Evolutionary conservation across 495 filamentous ascomycete species (phyloP), one percentile per base, ranked within the genome.

Genomic region (Annulohypoxylon maeteangense): DNA sequence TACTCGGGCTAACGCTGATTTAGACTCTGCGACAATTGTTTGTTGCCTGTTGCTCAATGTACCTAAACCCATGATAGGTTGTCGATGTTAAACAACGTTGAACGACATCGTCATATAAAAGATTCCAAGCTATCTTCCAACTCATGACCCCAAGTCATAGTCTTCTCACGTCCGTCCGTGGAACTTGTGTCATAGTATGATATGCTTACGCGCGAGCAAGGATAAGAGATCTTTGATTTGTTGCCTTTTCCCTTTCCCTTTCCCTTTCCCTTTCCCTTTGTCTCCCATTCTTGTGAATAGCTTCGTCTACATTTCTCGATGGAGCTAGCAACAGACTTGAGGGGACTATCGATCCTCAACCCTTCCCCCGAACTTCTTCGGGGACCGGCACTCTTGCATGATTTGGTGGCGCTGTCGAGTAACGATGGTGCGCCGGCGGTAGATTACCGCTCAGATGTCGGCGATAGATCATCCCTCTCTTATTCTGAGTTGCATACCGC

Each of bases 341-440:
- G 60, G 44, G 76, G 71, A 25, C 69, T 90, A n/a, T 92, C 91
- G 0, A 85, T 92, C 59, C 75, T 89, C 27, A 93, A 93, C 75
- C 78, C 83, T 14, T 74, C 80, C 4, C 89, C 90, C n/a, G 59
- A 61, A 42, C 68, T 70, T 5, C 67, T 91, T 11, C 75, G 82
- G 8, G 91, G 91, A 0, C 89, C 91, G n/a, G 61, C 77, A 31
- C 79, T 92, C 12, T 83, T 93, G 5, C 91, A 93, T 75, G 75
- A 90, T n/a, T 81, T 93, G 2, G 85, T 92, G 25, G 70, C 70
- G 63, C 12, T 27, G 45, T 53, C 65, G 20, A 55, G 67, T 31
- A 44, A 55, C 20, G 18, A 69, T 63, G 50, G 42, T 22, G 27
- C 59, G 18, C 59, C 75, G 32, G 89, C 89, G 6, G 84, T 94